A percentile compares a stretch with the other conserved stretches of the same genome.
Evolutionary conservation across 1,284 basidiomycete genomes (phyloP).

Genomic region (Porodaedalea pini): DNA sequence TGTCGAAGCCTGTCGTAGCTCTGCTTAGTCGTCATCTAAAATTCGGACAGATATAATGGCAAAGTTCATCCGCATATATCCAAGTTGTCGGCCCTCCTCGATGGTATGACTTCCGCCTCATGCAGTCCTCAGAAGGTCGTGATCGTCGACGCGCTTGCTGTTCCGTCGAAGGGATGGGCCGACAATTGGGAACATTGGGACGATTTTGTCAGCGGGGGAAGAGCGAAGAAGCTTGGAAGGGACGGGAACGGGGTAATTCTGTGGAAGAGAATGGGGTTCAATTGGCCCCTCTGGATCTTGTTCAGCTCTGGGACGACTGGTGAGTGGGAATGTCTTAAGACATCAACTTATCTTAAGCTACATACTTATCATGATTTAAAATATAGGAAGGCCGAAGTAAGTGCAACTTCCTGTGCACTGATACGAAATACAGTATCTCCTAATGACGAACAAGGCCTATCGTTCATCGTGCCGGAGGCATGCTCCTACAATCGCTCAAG

Average conservation of each 20-base stretch:
- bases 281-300: constrained; percentile 85
- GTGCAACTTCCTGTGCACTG: constrained; percentile 28
- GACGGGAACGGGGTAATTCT: constrained; percentile 49
- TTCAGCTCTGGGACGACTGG: constrained; percentile 87
- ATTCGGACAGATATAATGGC: constrained; percentile 56
- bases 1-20: constrained; percentile 6
- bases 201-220: constrained; percentile 48
- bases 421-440: neutral
- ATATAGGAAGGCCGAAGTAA: constrained; percentile 34
- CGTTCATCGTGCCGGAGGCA: constrained; percentile 82
- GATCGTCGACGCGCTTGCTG: constrained; percentile 47
- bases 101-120: constrained; percentile 41
- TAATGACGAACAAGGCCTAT: constrained; percentile 53
- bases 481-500: constrained; percentile 81
- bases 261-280: constrained; percentile 64
- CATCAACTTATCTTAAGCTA: neutral
- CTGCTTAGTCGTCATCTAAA: neutral
- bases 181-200: constrained; percentile 57
- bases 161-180: constrained; percentile 28
- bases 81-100: constrained; percentile 57
- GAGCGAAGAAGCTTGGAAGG: constrained; percentile 44
- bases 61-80: constrained; percentile 68
- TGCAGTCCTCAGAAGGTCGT: constrained; percentile 47
- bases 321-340: constrained; percentile 25
- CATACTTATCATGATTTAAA: neutral